These are phyloP conservation scores for Trypethelium eluteriae DNA, from an alignment of 495 filamentous ascomycete genomes.

Conservation along the genomic window DNA sequence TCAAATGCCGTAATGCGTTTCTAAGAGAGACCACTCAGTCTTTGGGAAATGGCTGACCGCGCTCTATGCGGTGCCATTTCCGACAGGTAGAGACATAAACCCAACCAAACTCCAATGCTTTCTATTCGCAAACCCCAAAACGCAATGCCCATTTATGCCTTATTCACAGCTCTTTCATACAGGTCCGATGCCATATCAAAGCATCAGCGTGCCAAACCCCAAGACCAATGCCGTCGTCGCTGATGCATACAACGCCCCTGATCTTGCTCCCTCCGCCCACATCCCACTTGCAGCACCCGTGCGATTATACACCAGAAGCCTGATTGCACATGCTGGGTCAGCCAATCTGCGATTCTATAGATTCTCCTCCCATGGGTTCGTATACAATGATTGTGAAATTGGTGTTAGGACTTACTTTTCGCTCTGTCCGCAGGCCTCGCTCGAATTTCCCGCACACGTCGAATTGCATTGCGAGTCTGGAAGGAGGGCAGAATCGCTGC, in stretches of 20 bases:
- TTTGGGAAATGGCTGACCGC: too few relatives aligned
- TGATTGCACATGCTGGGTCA: neutral
- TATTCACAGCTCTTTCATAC: neutral
- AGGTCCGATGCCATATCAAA: neutral
- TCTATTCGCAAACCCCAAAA: neutral
- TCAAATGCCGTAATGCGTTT: too few relatives aligned
- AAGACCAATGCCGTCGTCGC: neutral
- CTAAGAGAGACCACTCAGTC: too few relatives aligned
- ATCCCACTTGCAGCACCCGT: slow-evolving; percentile 8
- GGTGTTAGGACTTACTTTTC: neutral
- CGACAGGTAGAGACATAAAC: neutral
- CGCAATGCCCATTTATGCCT: too few relatives aligned
- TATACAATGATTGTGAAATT: neutral
- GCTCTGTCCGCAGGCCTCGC: slow-evolving; percentile 1
- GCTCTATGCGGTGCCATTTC: neutral
- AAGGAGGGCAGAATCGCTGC: neutral
- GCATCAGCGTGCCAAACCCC: neutral
- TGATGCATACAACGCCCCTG: neutral
- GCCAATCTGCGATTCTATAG: neutral
- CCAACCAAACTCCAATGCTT: slow-evolving; percentile 7
- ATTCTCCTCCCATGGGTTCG: too few relatives aligned
- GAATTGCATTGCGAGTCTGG: slow-evolving; percentile 7
- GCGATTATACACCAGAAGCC: slow-evolving; percentile 12
- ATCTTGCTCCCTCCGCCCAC: neutral
- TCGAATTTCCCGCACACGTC: slow-evolving; percentile 3